Evolutionary conservation across 1,284 basidiomycete species (phyloP).

Genomic region (Sphagnurus paluster): DNA sequence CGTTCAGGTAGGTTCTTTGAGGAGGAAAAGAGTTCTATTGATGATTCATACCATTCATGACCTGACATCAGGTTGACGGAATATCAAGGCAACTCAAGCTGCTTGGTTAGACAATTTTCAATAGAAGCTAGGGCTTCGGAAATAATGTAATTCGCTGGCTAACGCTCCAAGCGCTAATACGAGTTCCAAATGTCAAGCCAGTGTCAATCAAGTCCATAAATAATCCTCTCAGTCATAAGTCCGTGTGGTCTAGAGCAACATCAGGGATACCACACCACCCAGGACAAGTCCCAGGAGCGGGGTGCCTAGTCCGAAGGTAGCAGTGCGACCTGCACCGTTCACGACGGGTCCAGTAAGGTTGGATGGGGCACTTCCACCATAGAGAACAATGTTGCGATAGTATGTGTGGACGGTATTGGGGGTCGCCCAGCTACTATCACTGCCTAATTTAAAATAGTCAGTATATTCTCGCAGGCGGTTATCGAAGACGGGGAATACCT

Average conservation of each 20-base stretch:
- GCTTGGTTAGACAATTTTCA: no score
- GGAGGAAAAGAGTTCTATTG: no score
- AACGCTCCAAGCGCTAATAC: no score
- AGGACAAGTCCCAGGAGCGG: neutral
- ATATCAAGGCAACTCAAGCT: no score
- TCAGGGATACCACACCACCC: neutral
- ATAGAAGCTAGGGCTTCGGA: no score
- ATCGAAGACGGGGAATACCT: constrained; percentile 35
- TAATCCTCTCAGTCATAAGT: no score
- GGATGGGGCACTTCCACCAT: constrained; percentile 47
- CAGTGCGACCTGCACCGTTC: constrained; percentile 21
- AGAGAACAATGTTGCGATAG: constrained; percentile 66
- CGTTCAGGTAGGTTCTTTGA: no score
- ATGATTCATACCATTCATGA: no score
- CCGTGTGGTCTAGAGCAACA: neutral
- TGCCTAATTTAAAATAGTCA: constrained; percentile 35
- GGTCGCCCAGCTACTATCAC: constrained; percentile 65
- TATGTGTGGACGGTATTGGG: constrained; percentile 62
- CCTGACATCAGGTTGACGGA: no score
- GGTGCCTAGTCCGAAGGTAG: neutral
- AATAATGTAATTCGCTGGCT: no score
- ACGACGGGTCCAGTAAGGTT: constrained; percentile 42
- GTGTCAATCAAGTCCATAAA: no score
- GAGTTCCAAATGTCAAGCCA: no score
- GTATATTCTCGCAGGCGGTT: constrained; percentile 3